These are phyloP conservation scores for Aspergillus sojae DNA, from an alignment of 2,329 filamentous ascomycete genomes.

Conservation along the genomic window DNA sequence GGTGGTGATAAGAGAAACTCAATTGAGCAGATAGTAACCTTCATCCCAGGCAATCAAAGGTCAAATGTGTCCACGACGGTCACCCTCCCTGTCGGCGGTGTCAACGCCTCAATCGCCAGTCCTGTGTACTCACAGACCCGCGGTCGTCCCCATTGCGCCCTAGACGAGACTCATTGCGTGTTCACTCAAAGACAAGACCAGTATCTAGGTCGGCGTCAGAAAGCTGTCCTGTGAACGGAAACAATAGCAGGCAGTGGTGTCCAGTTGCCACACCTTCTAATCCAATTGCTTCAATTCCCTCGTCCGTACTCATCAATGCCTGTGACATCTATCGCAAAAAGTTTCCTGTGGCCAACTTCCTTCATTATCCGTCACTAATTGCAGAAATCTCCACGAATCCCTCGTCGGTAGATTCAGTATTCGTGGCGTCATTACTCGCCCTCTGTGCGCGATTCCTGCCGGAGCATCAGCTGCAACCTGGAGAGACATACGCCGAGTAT, in stretches of 20 bases:
- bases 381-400: constrained; percentile 34
- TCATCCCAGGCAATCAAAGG: constrained; percentile 34
- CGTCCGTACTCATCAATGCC: constrained; percentile 35
- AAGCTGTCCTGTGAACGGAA: not conserved
- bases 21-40: not conserved
- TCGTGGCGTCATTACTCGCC: constrained; percentile 37
- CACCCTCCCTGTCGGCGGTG: constrained; percentile 38
- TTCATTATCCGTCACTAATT: constrained; percentile 41
- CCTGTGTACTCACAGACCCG: constrained; percentile 36
- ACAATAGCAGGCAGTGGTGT: not conserved
- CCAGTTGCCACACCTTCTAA: constrained; percentile 8
- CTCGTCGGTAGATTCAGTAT: constrained; percentile 36
- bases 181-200: not conserved
- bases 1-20: not conserved
- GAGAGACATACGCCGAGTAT: constrained; percentile 36
- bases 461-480: constrained; percentile 26
- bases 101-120: constrained; percentile 24
- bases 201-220: not conserved
- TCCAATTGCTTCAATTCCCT: constrained; percentile 26
- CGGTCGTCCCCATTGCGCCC: constrained; percentile 22
- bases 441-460: constrained; percentile 38
- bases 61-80: constrained; percentile 40
- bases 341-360: constrained; percentile 40
- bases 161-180: constrained; percentile 4
- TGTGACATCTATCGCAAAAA: constrained; percentile 41